Evolutionary conservation across 2,329 filamentous ascomycete species (phyloP), one percentile per base, ranked within the genome.

Genomic region (Chalara sp.): DNA sequence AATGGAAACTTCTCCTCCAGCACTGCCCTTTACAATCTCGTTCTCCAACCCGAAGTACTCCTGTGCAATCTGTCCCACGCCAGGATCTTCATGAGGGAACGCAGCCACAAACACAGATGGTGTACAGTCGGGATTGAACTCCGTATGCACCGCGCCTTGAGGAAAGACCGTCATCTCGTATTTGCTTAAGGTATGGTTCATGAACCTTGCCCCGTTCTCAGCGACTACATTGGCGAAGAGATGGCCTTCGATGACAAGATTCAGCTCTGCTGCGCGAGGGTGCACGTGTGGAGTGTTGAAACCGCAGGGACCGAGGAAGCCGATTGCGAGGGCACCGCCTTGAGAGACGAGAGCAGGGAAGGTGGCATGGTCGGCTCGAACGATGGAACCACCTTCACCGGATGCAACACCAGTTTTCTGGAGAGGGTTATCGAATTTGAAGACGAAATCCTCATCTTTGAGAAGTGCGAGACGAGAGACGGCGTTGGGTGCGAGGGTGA

Each of bases 231-330:
- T 72, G 40, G 73, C 72, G 50, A 75, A 67, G 55, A 79, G 64
- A 32, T 64, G 65, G 50, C 76, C 76, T 46, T 72, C 57, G 47
- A 73, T 69, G 53, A 79, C 69, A 59, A 78, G 64, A 55, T 75
- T 73, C 47, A 80, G 71, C 67, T 80, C 76, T 21, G 72, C 69
- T 32, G 73, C 72, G 39, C 76, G 74, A 45, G 74, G 75, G 63
- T 79, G 76, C 4, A 75, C 70, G 67, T 80, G 76, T 12, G 76
- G 74, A 10, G 73, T 78, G 69, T 77, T 78, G 65, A 81, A 75
- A 52, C 74, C 76, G 58, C 76, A 81, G 32, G 70, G 67, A 37
- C 70, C 67, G 42, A 81, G 66, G 59, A 73, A 72, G 39, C 73
- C 76, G 10, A 80, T 63, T 2, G 75, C 73, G 65, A 76, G 73